Percentiles rank a stretch among this genome's conserved stretches.
phyloP scores from a whole-genome alignment of 345 rosid species.

The Salix arbutifolia region DNA sequence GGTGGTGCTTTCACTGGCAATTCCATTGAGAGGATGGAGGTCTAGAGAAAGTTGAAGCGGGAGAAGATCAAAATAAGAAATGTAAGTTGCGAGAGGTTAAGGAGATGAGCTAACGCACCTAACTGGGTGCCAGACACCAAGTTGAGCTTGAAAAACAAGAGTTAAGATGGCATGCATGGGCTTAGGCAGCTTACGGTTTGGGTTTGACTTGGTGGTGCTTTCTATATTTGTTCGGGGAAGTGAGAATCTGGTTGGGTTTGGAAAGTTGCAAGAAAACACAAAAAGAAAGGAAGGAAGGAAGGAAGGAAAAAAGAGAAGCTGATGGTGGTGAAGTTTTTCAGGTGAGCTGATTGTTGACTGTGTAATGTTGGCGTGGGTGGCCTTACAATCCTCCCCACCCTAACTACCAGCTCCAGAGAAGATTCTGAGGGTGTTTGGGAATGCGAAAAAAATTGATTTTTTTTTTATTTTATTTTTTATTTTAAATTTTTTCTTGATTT shows the following conservation, averaged over 20 bases:
- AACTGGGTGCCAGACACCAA: constrained; percentile 30
- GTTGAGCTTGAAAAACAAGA: background rate
- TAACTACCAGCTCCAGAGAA: constrained; percentile 5
- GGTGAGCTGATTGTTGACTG: constrained; percentile 56
- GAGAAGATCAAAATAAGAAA: constrained; percentile 1
- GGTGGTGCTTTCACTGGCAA: constrained; percentile 56
- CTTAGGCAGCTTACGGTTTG: background rate
- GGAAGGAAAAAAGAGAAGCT: background rate
- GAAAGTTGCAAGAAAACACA: constrained; percentile 21
- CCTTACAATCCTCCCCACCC: constrained; percentile 16
- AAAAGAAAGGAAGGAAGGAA: background rate
- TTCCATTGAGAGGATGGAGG: constrained; percentile 43
- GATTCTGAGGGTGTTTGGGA: background rate
- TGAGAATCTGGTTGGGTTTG: constrained; percentile 28
- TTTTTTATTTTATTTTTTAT: too few species aligned
- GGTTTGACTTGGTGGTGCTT: constrained; percentile 5
- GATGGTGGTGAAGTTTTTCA: constrained; percentile 1
- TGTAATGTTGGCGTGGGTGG: constrained; percentile 21
- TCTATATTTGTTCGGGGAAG: background rate
- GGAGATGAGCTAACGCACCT: constrained; percentile 87
- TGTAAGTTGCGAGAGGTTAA: background rate
- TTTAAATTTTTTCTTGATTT: too few species aligned
- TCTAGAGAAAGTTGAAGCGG: constrained; percentile 16
- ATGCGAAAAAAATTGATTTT: background rate
- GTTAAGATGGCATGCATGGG: background rate